Percentiles rank a stretch among this genome's conserved stretches.
Evolutionary conservation across 768 basidiomycete genomes (phyloP).

Genomic region (Mycena pura): DNA sequence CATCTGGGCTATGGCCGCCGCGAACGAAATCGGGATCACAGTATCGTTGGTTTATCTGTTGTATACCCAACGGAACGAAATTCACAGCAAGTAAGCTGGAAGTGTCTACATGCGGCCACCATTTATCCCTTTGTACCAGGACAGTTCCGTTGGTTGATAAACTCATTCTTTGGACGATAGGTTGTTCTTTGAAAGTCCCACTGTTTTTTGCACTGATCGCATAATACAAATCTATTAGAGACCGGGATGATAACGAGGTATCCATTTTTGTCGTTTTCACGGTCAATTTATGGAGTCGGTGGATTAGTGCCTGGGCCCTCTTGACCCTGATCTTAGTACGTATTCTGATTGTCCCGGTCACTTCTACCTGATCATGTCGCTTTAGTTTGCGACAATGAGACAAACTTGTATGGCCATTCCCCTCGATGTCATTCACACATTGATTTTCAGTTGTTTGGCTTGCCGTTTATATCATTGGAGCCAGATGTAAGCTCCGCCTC

Average conservation of each 20-base stretch:
- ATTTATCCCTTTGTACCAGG: background rate
- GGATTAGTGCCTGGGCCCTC: background rate
- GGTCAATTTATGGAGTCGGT: background rate
- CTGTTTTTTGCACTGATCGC: too few species aligned
- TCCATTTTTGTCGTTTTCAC: background rate
- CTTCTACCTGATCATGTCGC: too few species aligned
- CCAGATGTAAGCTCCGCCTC: too few species aligned
- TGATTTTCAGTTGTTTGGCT: too few species aligned
- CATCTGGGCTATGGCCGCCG: background rate
- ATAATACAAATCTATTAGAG: background rate
- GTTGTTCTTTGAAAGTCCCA: background rate
- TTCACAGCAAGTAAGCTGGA: background rate
- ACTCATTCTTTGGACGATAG: conserved; percentile 11
- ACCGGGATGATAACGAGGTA: conserved; percentile 1
- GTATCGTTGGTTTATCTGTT: background rate
- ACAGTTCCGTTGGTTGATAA: conserved; percentile 6
- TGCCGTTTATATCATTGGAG: too few species aligned
- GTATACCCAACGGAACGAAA: background rate
- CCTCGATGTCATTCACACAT: too few species aligned
- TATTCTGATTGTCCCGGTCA: too few species aligned
- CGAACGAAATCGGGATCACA: background rate
- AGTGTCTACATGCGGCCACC: too few species aligned
- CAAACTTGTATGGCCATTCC: too few species aligned
- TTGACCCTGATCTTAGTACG: background rate
- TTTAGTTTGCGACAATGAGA: too few species aligned